phyloP scores from a whole-genome alignment of 768 basidiomycete species.

The Rhizopogon vinicolor region DNA sequence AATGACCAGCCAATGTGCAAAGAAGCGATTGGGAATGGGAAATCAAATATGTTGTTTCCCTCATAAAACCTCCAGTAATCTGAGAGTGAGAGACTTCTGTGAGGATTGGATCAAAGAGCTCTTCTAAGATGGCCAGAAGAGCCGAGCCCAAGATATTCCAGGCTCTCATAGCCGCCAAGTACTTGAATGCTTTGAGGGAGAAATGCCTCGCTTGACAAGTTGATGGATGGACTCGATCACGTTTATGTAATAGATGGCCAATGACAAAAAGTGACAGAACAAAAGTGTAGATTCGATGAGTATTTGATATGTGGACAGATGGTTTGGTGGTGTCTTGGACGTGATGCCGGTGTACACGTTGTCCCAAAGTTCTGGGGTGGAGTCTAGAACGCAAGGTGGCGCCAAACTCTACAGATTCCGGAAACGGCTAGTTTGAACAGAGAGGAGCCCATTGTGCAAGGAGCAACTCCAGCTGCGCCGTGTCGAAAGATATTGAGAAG shows the following conservation, averaged over 20 bases:
- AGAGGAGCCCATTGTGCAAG: not conserved
- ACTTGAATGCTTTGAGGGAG: constrained; percentile 1
- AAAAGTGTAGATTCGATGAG: too few species aligned
- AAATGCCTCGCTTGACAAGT: not conserved
- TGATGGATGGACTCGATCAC: not conserved
- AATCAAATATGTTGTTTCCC: not conserved
- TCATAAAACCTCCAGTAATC: too few species aligned
- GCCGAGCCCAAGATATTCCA: constrained; percentile 8
- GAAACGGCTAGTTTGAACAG: not conserved
- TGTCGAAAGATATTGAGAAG: not conserved
- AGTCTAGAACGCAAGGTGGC: constrained; percentile 2
- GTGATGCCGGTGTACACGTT: too few species aligned
- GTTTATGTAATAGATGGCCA: constrained; percentile 4
- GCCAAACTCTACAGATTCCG: constrained; percentile 12
- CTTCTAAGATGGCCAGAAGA: too few species aligned
- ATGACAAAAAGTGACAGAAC: constrained; percentile 7
- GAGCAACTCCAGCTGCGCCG: not conserved
- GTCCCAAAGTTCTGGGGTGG: constrained; percentile 8
- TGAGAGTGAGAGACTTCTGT: too few species aligned
- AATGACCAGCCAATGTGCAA: constrained; percentile 5
- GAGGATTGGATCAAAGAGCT: too few species aligned
- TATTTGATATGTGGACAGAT: too few species aligned
- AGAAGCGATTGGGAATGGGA: not conserved
- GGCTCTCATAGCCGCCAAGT: not conserved
- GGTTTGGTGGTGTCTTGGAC: too few species aligned